Percentiles rank a stretch among this genome's conserved stretches.
These are phyloP conservation scores for Herpetospermum pedunculosum DNA, from an alignment of 306 rosid species.

Conservation along the genomic window DNA sequence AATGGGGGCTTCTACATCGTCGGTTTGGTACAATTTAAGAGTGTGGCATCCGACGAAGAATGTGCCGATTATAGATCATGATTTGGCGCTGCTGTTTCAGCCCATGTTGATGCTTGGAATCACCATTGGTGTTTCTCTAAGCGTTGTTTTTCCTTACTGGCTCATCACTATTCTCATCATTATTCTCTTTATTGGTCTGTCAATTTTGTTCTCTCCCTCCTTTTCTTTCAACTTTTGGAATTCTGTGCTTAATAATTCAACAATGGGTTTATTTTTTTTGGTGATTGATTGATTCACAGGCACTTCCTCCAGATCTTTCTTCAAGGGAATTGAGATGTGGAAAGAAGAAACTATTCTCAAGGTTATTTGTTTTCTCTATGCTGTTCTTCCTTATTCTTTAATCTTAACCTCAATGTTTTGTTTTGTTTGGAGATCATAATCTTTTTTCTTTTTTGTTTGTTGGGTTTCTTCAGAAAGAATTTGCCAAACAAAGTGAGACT, in stretches of 20 bases:
- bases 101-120: slow-evolving; percentile 96
- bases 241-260: not conserved
- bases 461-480: slow-evolving; percentile 35
- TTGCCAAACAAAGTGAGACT: slow-evolving; percentile 16
- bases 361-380: slow-evolving; percentile 15
- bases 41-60: slow-evolving; percentile 75
- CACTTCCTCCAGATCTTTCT: slow-evolving; percentile 78
- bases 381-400: not conserved
- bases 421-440: not conserved
- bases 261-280: not conserved
- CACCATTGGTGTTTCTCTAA: slow-evolving; percentile 73
- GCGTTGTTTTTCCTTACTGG: slow-evolving; percentile 95
- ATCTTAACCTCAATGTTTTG: not conserved
- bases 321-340: slow-evolving; percentile 68
- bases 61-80: slow-evolving; percentile 78
- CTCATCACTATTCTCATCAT: slow-evolving; percentile 81
- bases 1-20: slow-evolving; percentile 86
- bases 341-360: slow-evolving; percentile 50
- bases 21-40: slow-evolving; percentile 86
- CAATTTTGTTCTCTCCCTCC: not conserved
- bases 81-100: slow-evolving; percentile 76
- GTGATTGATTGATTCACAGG: slow-evolving; percentile 30
- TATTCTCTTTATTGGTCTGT: slow-evolving; percentile 60
- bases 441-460: not conserved
- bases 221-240: not conserved